A percentile compares a stretch with the other conserved stretches of the same genome.
phyloP scores from a whole-genome alignment of 345 rosid species.

The Hypericum androsaemum region DNA sequence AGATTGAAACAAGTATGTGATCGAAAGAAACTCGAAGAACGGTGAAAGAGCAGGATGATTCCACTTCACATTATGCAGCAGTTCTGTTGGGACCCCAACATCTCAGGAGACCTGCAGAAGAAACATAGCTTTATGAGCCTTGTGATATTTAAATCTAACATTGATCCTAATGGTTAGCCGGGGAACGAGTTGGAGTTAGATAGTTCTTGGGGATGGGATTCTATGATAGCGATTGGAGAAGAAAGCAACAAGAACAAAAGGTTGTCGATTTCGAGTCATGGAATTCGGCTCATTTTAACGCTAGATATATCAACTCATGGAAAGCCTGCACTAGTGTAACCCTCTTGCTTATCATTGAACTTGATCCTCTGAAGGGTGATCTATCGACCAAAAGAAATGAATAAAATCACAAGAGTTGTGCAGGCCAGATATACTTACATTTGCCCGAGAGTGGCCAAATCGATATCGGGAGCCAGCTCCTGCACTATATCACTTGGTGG shows the following conservation, averaged over 20 bases:
- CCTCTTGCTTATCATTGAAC: too few species aligned
- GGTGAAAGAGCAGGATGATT: too few species aligned
- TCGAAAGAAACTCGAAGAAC: too few species aligned
- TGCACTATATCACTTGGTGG: constrained; percentile 90
- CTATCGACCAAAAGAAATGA: background rate
- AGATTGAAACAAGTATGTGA: too few species aligned
- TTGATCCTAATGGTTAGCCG: background rate
- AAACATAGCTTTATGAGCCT: background rate
- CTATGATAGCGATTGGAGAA: too few species aligned
- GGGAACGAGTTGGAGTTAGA: background rate
- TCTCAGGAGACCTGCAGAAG: constrained; percentile 33
- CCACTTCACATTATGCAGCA: constrained; percentile 68
- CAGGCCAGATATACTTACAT: constrained; percentile 41
- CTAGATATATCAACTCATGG: too few species aligned
- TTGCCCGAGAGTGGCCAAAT: constrained; percentile 64
- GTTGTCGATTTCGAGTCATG: too few species aligned
- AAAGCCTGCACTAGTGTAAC: too few species aligned
- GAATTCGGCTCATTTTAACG: too few species aligned
- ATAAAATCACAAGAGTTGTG: background rate
- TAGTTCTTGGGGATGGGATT: too few species aligned
- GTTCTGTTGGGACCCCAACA: constrained; percentile 58
- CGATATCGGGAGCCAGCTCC: constrained; percentile 85
- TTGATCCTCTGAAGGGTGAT: too few species aligned
- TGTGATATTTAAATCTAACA: background rate
- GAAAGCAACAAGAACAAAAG: too few species aligned